Evolutionary conservation across 805 yeast species (phyloP), one percentile per base, ranked within the genome.

Genomic region (Wickerhamiella occidentalis): DNA sequence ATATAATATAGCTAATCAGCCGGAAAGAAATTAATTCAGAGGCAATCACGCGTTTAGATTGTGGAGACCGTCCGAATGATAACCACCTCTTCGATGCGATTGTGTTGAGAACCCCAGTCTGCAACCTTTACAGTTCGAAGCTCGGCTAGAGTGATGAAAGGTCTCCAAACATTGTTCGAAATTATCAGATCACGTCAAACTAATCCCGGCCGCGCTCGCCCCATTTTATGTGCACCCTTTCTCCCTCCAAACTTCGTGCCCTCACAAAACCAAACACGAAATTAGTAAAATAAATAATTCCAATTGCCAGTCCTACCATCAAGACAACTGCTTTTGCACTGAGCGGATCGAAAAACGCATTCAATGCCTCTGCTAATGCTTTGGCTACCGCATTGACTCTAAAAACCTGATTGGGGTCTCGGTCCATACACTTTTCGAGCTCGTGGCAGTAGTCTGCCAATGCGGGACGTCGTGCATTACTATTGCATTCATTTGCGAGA

Each of bases 351-450:
- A 84, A 65, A 57, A 86, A 84, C 1, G 83, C 79, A 61, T 85
- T 82, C 28, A 85, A 64, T 4, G 82, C 79, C 54, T 84, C 94
- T 0, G 92, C 92, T 51, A 84, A 66, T 0, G 87, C 77, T 55
- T 80, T 84, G 0, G 92, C 94, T 37, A 85, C 79, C 51, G 84
- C 70, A 53, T 73, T 73, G 0, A 87, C 78, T 51, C 77, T 71
- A 2, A 81, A 82, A 6, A 79, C 69, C 0, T 64, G 63, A n/a
- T 73, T 72, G 5, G 94, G 87, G 55, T 85, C 88, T 41, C 76
- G 65, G 55, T 79, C 77, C 87, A 85, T 85, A 62, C 97, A 90
- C 49, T 71, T 74, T 56, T 76, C 81, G 83, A 92, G 83, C 26
- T 70, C 73, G 19, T 73, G 66, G 61, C 98, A 90, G 17, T 75